A percentile compares a stretch with the other conserved stretches of the same genome.
Conservation (phyloP, 805 yeast genomes). For the Spathaspora arborariae region DNA sequence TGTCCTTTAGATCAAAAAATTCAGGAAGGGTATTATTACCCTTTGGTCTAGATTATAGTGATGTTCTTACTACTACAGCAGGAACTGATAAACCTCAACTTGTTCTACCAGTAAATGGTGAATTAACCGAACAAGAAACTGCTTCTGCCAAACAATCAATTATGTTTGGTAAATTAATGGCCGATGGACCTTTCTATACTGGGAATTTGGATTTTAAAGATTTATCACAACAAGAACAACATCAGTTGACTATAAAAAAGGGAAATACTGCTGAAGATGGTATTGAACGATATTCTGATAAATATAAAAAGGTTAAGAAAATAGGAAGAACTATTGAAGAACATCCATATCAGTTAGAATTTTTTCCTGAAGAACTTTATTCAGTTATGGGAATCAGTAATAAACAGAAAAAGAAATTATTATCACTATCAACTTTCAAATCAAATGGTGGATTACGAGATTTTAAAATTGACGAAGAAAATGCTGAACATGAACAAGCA, state of each 20-base stretch:
- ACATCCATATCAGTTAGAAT: constrained; percentile 66
- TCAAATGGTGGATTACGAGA: constrained; percentile 36
- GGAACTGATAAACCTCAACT: constrained; percentile 40
- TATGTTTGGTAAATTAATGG: constrained; percentile 49
- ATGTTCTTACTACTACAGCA: constrained; percentile 39
- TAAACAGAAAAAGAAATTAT: constrained; percentile 47
- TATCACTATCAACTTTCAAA: constrained; percentile 37
- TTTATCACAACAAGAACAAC: constrained; percentile 8
- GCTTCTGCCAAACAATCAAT: constrained; percentile 51
- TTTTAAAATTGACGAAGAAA: constrained; percentile 24
- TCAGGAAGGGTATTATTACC: constrained; percentile 51
- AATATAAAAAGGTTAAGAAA: constrained; percentile 65
- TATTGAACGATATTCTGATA: constrained; percentile 77
- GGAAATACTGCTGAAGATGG: constrained; percentile 47
- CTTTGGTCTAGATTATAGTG: constrained; percentile 70
- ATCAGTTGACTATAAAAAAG: background rate
- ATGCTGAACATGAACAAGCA: constrained; percentile 31
- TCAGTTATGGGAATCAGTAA: constrained; percentile 63
- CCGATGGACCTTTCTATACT: constrained; percentile 65
- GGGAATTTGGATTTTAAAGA: constrained; percentile 41
- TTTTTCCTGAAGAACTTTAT: constrained; percentile 78
- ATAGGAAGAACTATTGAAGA: constrained; percentile 71
- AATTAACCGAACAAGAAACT: constrained; percentile 48
- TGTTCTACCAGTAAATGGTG: constrained; percentile 64
- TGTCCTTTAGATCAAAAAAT: constrained; percentile 56